These are phyloP conservation scores for Aspergillus puulaauensis DNA, from an alignment of 2,329 filamentous ascomycete genomes.

Conservation along the genomic window DNA sequence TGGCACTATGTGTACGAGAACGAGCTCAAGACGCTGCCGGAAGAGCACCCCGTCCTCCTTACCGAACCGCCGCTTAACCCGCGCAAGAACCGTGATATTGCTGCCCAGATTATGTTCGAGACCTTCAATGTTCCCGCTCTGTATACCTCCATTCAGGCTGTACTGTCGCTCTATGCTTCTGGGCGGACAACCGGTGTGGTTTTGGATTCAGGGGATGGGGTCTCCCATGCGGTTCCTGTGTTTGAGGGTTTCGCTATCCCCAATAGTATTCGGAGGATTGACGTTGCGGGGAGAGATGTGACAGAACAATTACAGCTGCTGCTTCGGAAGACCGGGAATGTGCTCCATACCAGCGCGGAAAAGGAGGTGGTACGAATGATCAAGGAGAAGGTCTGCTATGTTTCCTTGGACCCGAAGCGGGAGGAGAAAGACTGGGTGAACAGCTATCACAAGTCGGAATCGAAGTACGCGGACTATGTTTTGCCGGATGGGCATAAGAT, in stretches of 20 bases:
- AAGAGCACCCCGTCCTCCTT: constrained; percentile 96
- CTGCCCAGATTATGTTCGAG: constrained; percentile 96
- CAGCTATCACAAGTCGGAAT: constrained; percentile 68
- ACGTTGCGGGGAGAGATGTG: constrained; percentile 92
- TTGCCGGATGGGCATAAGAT: constrained; percentile 92
- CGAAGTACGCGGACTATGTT: constrained; percentile 80
- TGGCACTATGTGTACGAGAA: constrained; percentile 98
- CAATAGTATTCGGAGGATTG: constrained; percentile 90
- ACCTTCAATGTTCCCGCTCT: constrained; percentile 97
- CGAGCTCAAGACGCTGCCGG: constrained; percentile 91
- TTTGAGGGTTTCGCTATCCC: constrained; percentile 98
- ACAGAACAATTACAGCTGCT: constrained; percentile 92
- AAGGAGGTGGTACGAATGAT: constrained; percentile 98
- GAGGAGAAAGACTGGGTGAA: constrained; percentile 95
- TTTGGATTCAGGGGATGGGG: constrained; percentile 90
- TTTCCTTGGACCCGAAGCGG: constrained; percentile 83
- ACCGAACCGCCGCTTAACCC: constrained; percentile 97
- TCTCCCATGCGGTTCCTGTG: constrained; percentile 94
- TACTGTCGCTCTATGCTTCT: constrained; percentile 92
- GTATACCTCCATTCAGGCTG: constrained; percentile 95
- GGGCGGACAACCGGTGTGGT: constrained; percentile 96
- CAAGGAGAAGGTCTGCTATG: constrained; percentile 92
- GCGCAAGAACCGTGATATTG: constrained; percentile 90
- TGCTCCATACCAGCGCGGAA: constrained; percentile 97
- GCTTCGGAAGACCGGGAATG: constrained; percentile 85